A percentile compares a stretch with the other conserved stretches of the same genome.
Conservation (phyloP, 192 early-diverging fungal species). For the Gryganskiella cystojenkinii region DNA sequence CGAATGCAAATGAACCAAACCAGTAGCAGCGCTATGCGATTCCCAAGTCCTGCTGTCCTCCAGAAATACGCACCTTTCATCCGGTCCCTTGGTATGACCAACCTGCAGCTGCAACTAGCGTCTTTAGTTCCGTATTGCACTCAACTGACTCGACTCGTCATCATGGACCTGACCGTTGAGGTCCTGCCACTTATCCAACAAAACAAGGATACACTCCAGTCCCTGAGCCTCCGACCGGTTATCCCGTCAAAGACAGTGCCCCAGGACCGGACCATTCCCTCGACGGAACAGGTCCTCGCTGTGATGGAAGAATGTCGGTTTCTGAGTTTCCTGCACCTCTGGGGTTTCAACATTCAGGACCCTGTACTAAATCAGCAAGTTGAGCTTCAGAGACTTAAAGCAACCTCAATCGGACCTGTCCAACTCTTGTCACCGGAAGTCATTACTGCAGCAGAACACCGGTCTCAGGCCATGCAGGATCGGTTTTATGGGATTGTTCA, state of each 20-base stretch:
- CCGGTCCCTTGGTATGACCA: conserved; percentile 22
- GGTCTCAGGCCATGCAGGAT: not conserved
- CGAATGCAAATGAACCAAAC: conserved; percentile 2
- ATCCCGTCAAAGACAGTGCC: no score
- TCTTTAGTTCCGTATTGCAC: conserved; percentile 15
- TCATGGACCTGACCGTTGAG: conserved; percentile 7
- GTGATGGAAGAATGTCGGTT: no score
- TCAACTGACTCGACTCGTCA: conserved; percentile 13
- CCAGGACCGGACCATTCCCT: no score
- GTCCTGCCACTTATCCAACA: conserved; percentile 8
- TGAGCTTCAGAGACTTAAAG: no score
- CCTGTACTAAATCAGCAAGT: no score
- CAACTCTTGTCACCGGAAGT: not conserved
- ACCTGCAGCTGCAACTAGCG: conserved; percentile 8
- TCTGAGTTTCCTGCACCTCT: no score
- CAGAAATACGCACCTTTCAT: conserved; percentile 11
- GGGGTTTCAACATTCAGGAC: no score
- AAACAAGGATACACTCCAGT: conserved; percentile 11
- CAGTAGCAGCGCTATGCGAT: not conserved
- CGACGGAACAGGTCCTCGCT: no score
- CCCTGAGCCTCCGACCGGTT: not conserved
- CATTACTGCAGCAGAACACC: not conserved
- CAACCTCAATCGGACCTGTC: no score
- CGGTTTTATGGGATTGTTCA: conserved; percentile 18
- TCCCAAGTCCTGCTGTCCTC: conserved; percentile 8